Evolutionary conservation across 352 stramenopile genomes (phyloP), one percentile per base, ranked within the genome.

Genomic region (Peronospora farinosa): DNA sequence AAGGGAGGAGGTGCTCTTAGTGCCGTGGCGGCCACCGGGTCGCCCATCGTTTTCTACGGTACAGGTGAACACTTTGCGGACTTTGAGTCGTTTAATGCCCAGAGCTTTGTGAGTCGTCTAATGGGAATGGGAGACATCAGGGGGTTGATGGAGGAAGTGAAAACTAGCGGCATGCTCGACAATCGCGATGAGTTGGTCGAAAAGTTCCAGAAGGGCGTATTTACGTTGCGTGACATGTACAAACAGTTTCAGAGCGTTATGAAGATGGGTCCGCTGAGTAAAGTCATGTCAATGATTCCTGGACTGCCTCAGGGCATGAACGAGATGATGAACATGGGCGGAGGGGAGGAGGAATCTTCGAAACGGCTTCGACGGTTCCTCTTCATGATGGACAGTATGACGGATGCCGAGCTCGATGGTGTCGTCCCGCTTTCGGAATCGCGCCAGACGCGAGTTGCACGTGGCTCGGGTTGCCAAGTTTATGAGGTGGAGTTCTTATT

Each of bases 341-440:
- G 86, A 41, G 86, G 87, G 5, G 93, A 97, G 48, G 86, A 98
- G 43, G 86, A 98, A 64, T 81, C 78, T 9, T 96, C 79, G 5
- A 92, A 95, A 56, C 76, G 88, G 13, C 74, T 99, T 28, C 96
- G 97, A 42, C 92, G 92, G 39, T 99, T 99, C 72, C 81, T 99
- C 61, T 98, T 96, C 74, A 98, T 99, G 79, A 98, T 99, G 95
- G 96, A 99, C 65, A 97, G 78, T 54, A 99, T 99, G 96, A 98
- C 89, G 4, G 87, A 97, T 52, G 87, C 88, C 1, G 94, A 98
- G 64, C 77, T 99, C 2, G 97, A 99, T 64, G 95, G 84, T 19
- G 44, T 89, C n/a, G 74, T 86, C 25, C 63, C 72, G 44, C 57
- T 95, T 3, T 75, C 74, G 10, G 60, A 80, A 21, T 82, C 79